Percentiles rank a stretch among this genome's conserved stretches.
Conservation (phyloP, 805 yeast species). For the Candida xiaguanensis region DNA sequence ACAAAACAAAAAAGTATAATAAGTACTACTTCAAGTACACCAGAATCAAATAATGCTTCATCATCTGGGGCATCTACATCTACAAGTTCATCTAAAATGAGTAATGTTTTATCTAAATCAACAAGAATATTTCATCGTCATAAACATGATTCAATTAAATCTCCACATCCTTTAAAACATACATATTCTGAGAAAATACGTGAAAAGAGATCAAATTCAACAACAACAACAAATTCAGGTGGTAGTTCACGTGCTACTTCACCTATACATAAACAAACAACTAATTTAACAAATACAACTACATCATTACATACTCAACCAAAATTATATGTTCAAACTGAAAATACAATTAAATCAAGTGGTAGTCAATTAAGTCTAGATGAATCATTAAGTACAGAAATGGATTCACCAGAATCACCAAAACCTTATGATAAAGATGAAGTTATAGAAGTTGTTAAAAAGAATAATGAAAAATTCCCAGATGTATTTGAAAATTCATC, state of each 20-base stretch:
- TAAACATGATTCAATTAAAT: conserved; percentile 11
- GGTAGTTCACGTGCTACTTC: conserved; percentile 19
- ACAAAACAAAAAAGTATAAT: neutral
- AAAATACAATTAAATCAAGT: conserved; percentile 6
- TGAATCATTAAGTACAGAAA: conserved; percentile 2
- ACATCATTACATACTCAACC: conserved; percentile 3
- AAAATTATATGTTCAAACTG: conserved; percentile 4
- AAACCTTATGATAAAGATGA: neutral
- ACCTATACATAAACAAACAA: conserved; percentile 12
- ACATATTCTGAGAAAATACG: conserved; percentile 21
- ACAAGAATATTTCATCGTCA: conserved; percentile 24
- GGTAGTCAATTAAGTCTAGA: conserved; percentile 7
- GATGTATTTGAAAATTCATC: conserved; percentile 6
- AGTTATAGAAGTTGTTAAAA: neutral
- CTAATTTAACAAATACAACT: neutral
- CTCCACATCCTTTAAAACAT: conserved; percentile 19
- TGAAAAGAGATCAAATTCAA: conserved; percentile 5
- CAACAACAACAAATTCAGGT: conserved; percentile 1
- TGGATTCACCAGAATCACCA: neutral
- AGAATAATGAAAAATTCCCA: neutral
- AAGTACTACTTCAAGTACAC: neutral
- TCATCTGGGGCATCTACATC: neutral
- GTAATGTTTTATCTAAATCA: conserved; percentile 24
- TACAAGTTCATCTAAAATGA: conserved; percentile 12
- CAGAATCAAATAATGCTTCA: neutral